Evolutionary conservation across 495 filamentous ascomycete genomes (phyloP), one percentile per base, ranked within the genome.

Genomic region (Astrothelium macrocarpum): DNA sequence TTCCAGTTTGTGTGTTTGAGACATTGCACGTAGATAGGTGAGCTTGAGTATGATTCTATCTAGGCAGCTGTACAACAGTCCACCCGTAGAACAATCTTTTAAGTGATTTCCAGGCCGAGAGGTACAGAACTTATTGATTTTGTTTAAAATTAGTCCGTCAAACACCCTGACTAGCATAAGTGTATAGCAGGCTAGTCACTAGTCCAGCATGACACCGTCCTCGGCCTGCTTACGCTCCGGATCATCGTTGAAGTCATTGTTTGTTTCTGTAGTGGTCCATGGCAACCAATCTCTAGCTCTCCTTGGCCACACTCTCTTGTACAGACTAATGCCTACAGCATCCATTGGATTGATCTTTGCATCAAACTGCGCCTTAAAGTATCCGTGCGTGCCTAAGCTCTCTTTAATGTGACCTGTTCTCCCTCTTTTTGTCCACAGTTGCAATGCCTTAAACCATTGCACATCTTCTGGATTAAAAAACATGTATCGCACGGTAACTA

Each of bases 331-430:
- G 39, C 90, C 95, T 43, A 98, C 84, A 4, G 90, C 84, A 74
- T 98, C 94, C 75, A 95, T 88, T 4, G 94, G 91, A 76, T 96
- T 96, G 73, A 97, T 90, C 73, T 86, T 89, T 28, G 87, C 90
- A 75, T 98, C 95, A 78, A 98, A 98, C 25, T 88, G 95, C 5
- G 92, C 93, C 83, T 98, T 98, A 80, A 97, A 97, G 79, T 97
- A 98, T 59, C 94, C 94, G 77, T 98, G 94, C 31, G 94, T 98
- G 70, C 94, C 94, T 66, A 98, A 77, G 67, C 86, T 81, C 79
- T 98, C 94, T 79, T 95, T 96, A 76, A 97, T 85, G 69, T 84
- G 95, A 14, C 94, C 94, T 65, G 82, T 87, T 69, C 93, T 81
- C 1, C 94, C 94, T 59, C 94, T 77, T 76, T 84, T 90, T 34